A percentile compares a stretch with the other conserved stretches of the same genome.
Conservation (phyloP, 2,329 filamentous ascomycete genomes). For the Aspergillus transmontanensis region DNA sequence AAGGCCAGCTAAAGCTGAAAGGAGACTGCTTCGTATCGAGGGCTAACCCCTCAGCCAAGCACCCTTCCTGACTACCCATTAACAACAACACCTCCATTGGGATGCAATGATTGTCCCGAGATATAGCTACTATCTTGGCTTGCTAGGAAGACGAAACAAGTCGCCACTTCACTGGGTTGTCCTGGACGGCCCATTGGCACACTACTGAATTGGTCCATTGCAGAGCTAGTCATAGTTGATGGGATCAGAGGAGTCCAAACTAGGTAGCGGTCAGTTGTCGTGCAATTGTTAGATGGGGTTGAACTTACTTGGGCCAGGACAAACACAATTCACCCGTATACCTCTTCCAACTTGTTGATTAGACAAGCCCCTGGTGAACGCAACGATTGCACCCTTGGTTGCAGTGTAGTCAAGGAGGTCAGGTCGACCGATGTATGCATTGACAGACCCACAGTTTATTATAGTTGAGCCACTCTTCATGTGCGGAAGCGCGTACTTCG, state of each 20-base stretch:
- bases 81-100: slow-evolving; percentile 62
- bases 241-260: slow-evolving; percentile 79
- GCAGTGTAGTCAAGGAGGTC: slow-evolving; percentile 82
- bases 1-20: not conserved
- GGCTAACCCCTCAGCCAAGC: not conserved
- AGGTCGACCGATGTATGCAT: slow-evolving; percentile 77
- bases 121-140: slow-evolving; percentile 73
- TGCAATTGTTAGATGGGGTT: not conserved
- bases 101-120: slow-evolving; percentile 70
- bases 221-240: slow-evolving; percentile 69
- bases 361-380: slow-evolving; percentile 75
- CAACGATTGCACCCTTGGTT: slow-evolving; percentile 62
- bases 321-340: slow-evolving; percentile 76
- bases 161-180: slow-evolving; percentile 80
- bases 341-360: slow-evolving; percentile 74
- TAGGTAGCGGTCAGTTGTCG: slow-evolving; percentile 12
- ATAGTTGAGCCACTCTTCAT: slow-evolving; percentile 75
- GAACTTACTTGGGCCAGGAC: slow-evolving; percentile 65
- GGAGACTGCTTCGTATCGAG: not conserved
- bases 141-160: slow-evolving; percentile 79
- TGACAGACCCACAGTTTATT: slow-evolving; percentile 85
- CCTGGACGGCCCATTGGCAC: slow-evolving; percentile 75
- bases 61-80: slow-evolving; percentile 22
- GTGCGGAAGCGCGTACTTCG: slow-evolving; percentile 75
- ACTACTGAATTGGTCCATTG: slow-evolving; percentile 68